Evolutionary conservation across 2,329 filamentous ascomycete genomes (phyloP).

Genomic region (Tolypocladium sp.): DNA sequence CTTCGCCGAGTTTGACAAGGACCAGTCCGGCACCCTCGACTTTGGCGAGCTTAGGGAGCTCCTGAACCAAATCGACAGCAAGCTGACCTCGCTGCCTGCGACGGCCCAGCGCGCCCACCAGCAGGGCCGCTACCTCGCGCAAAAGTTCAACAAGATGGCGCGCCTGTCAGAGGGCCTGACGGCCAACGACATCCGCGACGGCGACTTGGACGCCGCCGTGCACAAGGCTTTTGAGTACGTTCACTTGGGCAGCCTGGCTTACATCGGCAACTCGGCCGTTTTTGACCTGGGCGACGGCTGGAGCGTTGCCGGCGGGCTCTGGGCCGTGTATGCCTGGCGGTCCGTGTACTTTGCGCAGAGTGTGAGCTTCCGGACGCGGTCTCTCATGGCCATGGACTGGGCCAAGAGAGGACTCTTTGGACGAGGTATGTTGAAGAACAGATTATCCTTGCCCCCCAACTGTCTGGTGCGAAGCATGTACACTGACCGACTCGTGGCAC

Average conservation of each 20-base stretch:
- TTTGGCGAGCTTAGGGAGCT: conserved; percentile 87
- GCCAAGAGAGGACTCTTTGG: conserved; percentile 93
- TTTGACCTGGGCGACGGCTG: conserved; percentile 79
- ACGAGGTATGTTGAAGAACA: conserved; percentile 60
- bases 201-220: conserved; percentile 82
- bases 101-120: conserved; percentile 96
- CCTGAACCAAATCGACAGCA: conserved; percentile 84
- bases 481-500: background rate
- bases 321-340: conserved; percentile 94
- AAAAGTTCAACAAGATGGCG: conserved; percentile 89
- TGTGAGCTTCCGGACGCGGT: conserved; percentile 82
- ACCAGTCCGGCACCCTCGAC: conserved; percentile 86
- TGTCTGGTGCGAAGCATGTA: background rate
- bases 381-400: conserved; percentile 96
- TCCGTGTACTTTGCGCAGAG: conserved; percentile 97
- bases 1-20: conserved; percentile 86
- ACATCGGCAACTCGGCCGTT: conserved; percentile 91
- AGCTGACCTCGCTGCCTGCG: conserved; percentile 87
- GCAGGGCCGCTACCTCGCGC: conserved; percentile 84
- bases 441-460: background rate
- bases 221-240: conserved; percentile 94
- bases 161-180: conserved; percentile 64
- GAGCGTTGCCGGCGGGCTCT: conserved; percentile 70
- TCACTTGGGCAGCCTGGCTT: conserved; percentile 85
- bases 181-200: conserved; percentile 75